Conservation (phyloP, 23 red algal genomes). For the Gracilaria vermiculophylla region DNA sequence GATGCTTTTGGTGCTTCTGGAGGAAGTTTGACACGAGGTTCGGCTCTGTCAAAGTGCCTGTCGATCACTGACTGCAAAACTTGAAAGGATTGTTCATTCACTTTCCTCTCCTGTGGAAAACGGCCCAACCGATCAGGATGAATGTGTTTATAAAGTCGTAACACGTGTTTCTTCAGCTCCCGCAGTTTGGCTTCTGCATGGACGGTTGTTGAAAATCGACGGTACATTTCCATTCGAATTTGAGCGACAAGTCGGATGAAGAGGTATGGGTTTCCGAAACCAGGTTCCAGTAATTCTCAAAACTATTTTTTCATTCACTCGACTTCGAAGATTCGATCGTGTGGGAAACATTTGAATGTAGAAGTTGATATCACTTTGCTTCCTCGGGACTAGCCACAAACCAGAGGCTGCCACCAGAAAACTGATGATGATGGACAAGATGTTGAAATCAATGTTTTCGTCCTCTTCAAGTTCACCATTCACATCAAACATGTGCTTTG, state of each 20-base stretch:
- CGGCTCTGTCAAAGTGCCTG: constrained; percentile 26
- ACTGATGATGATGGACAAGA: too few relatives aligned
- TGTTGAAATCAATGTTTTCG: too few relatives aligned
- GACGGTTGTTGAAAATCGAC: neutral
- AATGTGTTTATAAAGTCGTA: constrained; percentile 53
- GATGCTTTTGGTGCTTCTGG: neutral
- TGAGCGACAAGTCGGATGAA: neutral
- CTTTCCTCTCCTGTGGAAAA: constrained; percentile 15
- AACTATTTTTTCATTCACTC: too few relatives aligned
- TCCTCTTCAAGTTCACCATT: too few relatives aligned
- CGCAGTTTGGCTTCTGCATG: neutral
- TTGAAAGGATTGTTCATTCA: constrained; percentile 57
- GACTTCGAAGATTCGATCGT: too few relatives aligned
- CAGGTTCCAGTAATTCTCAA: too few relatives aligned
- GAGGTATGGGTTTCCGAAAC: neutral
- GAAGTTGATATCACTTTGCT: too few relatives aligned
- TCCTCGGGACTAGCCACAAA: too few relatives aligned
- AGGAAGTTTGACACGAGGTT: neutral
- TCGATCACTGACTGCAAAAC: constrained; percentile 42
- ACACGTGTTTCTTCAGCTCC: constrained; percentile 47
- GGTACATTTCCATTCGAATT: neutral
- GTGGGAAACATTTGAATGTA: too few relatives aligned
- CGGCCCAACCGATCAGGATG: constrained; percentile 54
- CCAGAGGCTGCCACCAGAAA: too few relatives aligned
- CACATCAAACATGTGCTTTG: too few relatives aligned